Conservation (phyloP, 1,139 yeast species). For the Saccharomycopsis phalli region DNA sequence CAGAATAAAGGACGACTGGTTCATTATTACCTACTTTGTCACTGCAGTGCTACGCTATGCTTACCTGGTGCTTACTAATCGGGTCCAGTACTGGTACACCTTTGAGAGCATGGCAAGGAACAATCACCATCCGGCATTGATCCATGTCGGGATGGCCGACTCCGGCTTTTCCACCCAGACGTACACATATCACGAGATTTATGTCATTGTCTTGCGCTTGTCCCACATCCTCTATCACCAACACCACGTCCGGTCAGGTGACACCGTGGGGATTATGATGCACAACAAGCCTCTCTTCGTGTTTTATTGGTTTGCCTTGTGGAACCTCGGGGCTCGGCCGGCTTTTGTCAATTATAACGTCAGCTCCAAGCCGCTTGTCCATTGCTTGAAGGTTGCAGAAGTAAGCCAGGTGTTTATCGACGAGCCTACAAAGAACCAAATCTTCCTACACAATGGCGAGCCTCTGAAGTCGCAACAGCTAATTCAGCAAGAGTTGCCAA, state of each 20-base stretch:
- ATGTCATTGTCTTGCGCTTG: conserved; percentile 54
- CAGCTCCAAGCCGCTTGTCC: conserved; percentile 64
- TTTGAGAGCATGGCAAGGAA: conserved; percentile 38
- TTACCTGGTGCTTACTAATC: conserved; percentile 35
- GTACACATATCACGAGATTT: conserved; percentile 61
- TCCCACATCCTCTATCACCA: conserved; percentile 56
- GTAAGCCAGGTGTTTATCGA: conserved; percentile 65
- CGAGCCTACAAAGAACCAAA: conserved; percentile 52
- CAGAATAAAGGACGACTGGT: conserved; percentile 46
- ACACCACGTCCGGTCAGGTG: conserved; percentile 56
- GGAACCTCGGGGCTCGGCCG: conserved; percentile 90
- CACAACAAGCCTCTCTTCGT: conserved; percentile 80
- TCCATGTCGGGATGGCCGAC: conserved; percentile 47
- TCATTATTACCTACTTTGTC: conserved; percentile 37
- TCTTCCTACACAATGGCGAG: conserved; percentile 42
- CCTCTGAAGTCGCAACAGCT: conserved; percentile 3
- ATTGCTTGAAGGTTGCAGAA: conserved; percentile 67
- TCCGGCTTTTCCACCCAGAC: conserved; percentile 50
- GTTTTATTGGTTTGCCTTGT: conserved; percentile 73
- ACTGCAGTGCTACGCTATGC: conserved; percentile 37
- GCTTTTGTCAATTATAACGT: conserved; percentile 81
- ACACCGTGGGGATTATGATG: conserved; percentile 68
- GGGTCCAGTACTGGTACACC: conserved; percentile 57
- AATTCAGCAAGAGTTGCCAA: conserved; percentile 33
- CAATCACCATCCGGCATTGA: conserved; percentile 47